A percentile compares a stretch with the other conserved stretches of the same genome.
phyloP scores from a whole-genome alignment of 192 early-diverging fungal genomes.

The Coemansia brasiliensis region DNA sequence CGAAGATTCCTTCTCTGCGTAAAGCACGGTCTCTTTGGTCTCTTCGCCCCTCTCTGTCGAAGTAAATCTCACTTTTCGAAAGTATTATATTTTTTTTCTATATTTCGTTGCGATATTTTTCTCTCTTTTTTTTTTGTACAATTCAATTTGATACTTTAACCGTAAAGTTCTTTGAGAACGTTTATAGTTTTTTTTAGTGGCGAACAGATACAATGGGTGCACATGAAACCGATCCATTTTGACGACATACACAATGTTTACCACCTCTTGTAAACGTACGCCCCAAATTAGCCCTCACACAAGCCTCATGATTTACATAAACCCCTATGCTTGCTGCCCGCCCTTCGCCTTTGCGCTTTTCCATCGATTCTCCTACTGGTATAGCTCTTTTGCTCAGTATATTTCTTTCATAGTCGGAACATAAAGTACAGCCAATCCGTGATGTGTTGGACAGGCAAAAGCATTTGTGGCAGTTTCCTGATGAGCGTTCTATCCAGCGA shows the following conservation, averaged over 20 bases:
- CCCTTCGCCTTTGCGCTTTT: constrained; percentile 1
- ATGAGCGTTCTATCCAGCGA: constrained; percentile 14
- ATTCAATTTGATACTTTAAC: background rate
- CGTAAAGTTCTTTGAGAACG: no score
- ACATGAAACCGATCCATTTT: constrained; percentile 26
- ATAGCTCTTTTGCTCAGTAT: background rate
- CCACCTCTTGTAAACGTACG: constrained; percentile 10
- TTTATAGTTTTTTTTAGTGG: no score
- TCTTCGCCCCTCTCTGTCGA: constrained; percentile 10
- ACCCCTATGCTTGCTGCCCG: background rate
- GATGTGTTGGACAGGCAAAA: constrained; percentile 44
- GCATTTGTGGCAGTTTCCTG: constrained; percentile 19
- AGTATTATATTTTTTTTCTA: constrained; percentile 4
- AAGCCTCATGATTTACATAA: constrained; percentile 42
- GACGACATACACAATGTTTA: constrained; percentile 25
- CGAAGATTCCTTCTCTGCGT: constrained; percentile 30
- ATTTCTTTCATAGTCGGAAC: background rate
- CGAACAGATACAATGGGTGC: background rate
- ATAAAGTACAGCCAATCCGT: constrained; percentile 27
- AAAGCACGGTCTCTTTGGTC: constrained; percentile 44
- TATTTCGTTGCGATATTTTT: constrained; percentile 5
- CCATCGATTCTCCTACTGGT: background rate
- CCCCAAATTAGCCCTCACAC: constrained; percentile 23
- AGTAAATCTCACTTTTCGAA: background rate
- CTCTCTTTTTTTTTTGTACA: constrained; percentile 1